Conservation (phyloP, 768 basidiomycete genomes). For the Lactifluus volemus region DNA sequence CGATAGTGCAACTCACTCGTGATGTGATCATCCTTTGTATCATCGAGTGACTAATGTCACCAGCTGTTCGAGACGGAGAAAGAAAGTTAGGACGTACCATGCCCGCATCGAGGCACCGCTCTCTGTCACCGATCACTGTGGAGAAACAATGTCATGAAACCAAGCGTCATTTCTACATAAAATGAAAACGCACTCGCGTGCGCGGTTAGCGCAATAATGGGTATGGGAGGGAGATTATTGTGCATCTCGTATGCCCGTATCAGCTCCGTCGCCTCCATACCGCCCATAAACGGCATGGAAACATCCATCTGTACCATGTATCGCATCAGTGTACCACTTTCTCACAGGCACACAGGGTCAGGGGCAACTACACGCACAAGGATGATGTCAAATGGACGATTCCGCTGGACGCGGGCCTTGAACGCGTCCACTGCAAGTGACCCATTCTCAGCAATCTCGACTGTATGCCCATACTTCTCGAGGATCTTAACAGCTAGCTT, state of each 20-base stretch:
- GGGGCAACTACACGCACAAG: constrained; percentile 45
- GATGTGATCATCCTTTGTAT: constrained; percentile 58
- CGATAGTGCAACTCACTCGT: constrained; percentile 46
- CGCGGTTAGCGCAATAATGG: constrained; percentile 94
- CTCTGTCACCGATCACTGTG: constrained; percentile 81
- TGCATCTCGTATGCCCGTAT: constrained; percentile 80
- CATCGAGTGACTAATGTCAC: not conserved
- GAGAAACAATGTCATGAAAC: not conserved
- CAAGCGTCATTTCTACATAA: not conserved
- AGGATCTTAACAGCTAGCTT: constrained; percentile 94
- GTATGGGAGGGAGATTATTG: constrained; percentile 60
- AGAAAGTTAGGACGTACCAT: constrained; percentile 31
- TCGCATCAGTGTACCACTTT: not conserved
- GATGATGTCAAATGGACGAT: constrained; percentile 83
- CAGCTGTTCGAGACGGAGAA: not conserved
- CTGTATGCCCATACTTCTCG: constrained; percentile 90
- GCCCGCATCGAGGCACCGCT: constrained; percentile 67
- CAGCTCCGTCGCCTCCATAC: constrained; percentile 93
- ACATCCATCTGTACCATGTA: constrained; percentile 73
- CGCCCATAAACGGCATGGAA: constrained; percentile 98
- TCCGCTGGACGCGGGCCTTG: constrained; percentile 63
- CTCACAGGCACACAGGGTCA: not conserved
- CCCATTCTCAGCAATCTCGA: constrained; percentile 97
- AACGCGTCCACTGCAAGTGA: constrained; percentile 88
- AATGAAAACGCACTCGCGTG: constrained; percentile 72